Percentiles rank a stretch among this genome's conserved stretches.
Conservation (phyloP, 108 stramenopile genomes). For the Cylindrotheca fusiformis region DNA sequence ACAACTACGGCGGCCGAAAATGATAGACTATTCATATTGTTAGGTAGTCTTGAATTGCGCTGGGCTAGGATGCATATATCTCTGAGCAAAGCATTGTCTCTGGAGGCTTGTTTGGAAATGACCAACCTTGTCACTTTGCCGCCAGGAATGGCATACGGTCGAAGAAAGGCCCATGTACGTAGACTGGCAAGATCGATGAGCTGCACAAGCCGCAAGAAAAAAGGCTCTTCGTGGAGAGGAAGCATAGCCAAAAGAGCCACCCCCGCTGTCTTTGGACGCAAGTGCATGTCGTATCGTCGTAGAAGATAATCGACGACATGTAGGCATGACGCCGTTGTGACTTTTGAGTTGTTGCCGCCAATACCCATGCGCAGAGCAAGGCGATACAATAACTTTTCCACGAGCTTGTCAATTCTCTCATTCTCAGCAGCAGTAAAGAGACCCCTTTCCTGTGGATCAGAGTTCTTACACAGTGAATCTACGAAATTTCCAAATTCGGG, state of each 20-base stretch:
- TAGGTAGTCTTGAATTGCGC: constrained; percentile 19
- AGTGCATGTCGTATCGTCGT: constrained; percentile 65
- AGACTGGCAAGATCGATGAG: constrained; percentile 52
- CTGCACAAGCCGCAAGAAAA: constrained; percentile 44
- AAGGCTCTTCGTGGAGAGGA: constrained; percentile 55
- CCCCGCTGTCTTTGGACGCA: constrained; percentile 34
- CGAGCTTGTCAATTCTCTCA: constrained; percentile 13
- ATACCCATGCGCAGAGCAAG: constrained; percentile 9
- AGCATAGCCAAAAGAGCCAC: constrained; percentile 41
- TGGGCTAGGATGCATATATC: constrained; percentile 37
- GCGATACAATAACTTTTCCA: constrained; percentile 22
- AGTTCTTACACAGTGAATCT: constrained; percentile 12
- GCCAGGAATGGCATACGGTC: constrained; percentile 53
- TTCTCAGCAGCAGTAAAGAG: constrained; percentile 16
- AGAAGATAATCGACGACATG: constrained; percentile 77
- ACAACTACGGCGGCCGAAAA: constrained; percentile 65
- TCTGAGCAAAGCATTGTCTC: constrained; percentile 40
- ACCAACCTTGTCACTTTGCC: constrained; percentile 29
- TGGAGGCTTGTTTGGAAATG: constrained; percentile 52
- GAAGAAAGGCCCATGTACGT: constrained; percentile 51
- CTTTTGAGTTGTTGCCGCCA: constrained; percentile 4
- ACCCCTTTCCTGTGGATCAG: constrained; percentile 12
- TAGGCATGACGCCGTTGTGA: constrained; percentile 12
- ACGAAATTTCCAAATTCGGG: constrained; percentile 14
- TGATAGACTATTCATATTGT: constrained; percentile 38